Conservation (phyloP, 2,329 filamentous ascomycete species). For the Diaporthe longicolla region DNA sequence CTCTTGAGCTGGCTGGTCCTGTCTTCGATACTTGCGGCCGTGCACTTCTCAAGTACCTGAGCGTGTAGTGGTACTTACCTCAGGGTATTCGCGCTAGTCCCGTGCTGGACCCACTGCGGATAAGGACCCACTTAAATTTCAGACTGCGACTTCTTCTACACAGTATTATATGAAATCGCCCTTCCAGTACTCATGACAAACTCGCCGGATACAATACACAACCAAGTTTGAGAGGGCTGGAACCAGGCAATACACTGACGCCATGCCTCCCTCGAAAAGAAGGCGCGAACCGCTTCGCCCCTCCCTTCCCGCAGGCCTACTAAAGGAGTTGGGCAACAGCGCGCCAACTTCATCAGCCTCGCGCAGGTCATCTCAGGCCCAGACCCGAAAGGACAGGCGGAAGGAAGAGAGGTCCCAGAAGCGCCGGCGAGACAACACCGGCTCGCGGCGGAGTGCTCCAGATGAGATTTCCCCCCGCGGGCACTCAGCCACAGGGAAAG, state of each 20-base stretch:
- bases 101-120: background rate
- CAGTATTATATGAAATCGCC: background rate
- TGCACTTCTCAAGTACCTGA: background rate
- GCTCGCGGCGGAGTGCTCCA: background rate
- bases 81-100: background rate
- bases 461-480: background rate
- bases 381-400: conserved; percentile 73
- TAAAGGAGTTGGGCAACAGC: conserved; percentile 58
- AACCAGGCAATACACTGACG: background rate
- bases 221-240: background rate
- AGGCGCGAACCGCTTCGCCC: conserved; percentile 46
- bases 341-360: conserved; percentile 33
- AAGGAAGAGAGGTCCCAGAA: conserved; percentile 76
- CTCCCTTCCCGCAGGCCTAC: conserved; percentile 58
- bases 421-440: conserved; percentile 50
- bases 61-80: background rate
- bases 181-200: background rate
- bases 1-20: background rate
- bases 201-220: background rate
- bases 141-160: background rate
- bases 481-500: background rate
- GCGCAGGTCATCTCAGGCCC: conserved; percentile 42
- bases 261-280: conserved; percentile 46
- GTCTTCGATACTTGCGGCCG: background rate
- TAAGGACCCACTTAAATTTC: conserved; percentile 26